These are phyloP conservation scores for Skeletonema menzelii DNA, from an alignment of 108 stramenopile genomes.

Conservation along the genomic window DNA sequence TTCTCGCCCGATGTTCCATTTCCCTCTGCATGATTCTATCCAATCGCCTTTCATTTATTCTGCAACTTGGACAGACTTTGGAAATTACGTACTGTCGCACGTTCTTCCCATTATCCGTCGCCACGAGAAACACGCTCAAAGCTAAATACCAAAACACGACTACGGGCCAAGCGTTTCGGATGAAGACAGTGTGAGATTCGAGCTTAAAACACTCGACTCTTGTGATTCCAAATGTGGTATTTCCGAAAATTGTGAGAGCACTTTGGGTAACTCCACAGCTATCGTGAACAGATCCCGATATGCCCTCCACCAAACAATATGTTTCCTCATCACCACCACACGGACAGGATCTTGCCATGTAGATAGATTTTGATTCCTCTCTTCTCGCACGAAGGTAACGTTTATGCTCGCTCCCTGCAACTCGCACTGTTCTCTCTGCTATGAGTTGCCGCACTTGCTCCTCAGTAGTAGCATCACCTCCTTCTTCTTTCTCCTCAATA, in stretches of 20 bases:
- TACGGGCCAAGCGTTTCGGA: constrained; percentile 50
- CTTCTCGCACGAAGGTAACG: neutral
- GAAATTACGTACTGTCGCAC: constrained; percentile 21
- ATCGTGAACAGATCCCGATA: constrained; percentile 15
- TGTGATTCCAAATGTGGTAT: constrained; percentile 1
- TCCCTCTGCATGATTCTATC: constrained; percentile 30
- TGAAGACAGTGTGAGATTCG: constrained; percentile 36
- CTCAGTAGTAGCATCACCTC: neutral
- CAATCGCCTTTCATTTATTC: constrained; percentile 27
- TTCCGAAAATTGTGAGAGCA: neutral
- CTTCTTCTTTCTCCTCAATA: neutral
- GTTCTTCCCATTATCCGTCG: constrained; percentile 39
- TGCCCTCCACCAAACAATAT: constrained; percentile 40
- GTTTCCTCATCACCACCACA: constrained; percentile 21
- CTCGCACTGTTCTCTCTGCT: neutral
- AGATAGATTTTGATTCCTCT: constrained; percentile 6
- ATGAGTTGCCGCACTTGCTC: constrained; percentile 4
- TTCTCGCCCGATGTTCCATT: constrained; percentile 17
- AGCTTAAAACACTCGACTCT: constrained; percentile 45
- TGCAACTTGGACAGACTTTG: constrained; percentile 22
- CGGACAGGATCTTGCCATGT: constrained; percentile 32
- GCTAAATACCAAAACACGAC: constrained; percentile 52
- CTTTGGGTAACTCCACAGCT: constrained; percentile 29
- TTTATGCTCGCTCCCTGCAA: neutral
- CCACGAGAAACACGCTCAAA: constrained; percentile 42